Evolutionary conservation across 2,329 filamentous ascomycete species (phyloP), one percentile per base, ranked within the genome.

Genomic region (Alternaria dauci): DNA sequence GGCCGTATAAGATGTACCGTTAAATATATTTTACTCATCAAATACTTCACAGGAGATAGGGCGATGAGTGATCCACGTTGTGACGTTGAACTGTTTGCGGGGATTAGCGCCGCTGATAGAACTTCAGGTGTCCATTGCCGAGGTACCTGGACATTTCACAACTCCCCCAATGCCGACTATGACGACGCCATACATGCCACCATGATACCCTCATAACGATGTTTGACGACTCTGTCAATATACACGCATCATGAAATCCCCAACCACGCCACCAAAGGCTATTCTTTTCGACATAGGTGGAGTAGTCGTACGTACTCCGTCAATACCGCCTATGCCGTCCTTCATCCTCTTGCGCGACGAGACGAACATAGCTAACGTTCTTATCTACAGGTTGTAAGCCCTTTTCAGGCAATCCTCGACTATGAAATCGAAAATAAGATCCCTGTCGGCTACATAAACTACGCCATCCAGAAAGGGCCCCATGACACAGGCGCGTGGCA

Each of bases 271-370:
- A 2, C 70, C 70, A 7, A 72, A 66, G 14, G 77, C 76, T n/a
- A 71, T 79, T 1, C 84, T 99, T 23, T 98, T 98, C 78, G 95
- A 99, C 80, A 95, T 99, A 69, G 95, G 95, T 39, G 95, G 95
- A 63, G 95, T 99, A 70, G 96, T 93, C 85, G 94, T 97, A 90
- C 84, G 92, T 88, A 36, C 52, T 34, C 20, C 48, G 18, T 20
- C 23, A 28, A 52, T 43, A 46, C 34, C 28, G 39, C 46, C 39
- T 23, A 20, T 11, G 20, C 30, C 26, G 9, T 14, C 30, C 26
- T n/a, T n/a, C 43, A 14, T 28, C 23, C 51, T 12, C 43, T n/a
- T 34, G 6, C 32, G 9, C n/a, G 20, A 42, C 23, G 34, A 34
- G 26, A 51, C n/a, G 4, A 16, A 26, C 8, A 43, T 30, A 23